A percentile compares a stretch with the other conserved stretches of the same genome.
phyloP scores from a whole-genome alignment of 2,329 filamentous ascomycete species.

The Colletotrichum sp. region DNA sequence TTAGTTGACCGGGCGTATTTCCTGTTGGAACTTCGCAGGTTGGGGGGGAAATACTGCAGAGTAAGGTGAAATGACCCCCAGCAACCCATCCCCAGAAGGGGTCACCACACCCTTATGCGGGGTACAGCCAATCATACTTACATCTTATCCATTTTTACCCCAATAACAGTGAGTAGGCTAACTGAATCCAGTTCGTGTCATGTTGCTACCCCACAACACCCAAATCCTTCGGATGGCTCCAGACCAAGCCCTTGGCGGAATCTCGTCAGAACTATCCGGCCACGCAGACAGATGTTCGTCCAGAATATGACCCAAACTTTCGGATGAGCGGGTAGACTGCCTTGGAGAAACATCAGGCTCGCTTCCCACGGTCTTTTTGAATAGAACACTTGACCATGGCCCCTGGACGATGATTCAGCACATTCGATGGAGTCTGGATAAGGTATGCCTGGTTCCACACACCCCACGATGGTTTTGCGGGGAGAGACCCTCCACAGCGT shows the following conservation, averaged over 20 bases:
- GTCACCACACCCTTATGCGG: background rate
- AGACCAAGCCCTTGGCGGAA: background rate
- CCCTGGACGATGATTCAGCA: background rate
- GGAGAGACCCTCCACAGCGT: background rate
- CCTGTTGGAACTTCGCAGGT: background rate
- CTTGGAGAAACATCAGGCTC: background rate
- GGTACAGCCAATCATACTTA: background rate
- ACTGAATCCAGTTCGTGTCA: background rate
- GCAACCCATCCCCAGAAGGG: constrained; percentile 1
- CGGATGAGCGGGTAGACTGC: background rate
- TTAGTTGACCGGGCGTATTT: background rate
- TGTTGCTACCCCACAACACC: background rate
- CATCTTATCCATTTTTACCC: background rate
- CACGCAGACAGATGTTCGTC: background rate
- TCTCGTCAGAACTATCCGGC: background rate
- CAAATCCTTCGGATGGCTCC: background rate
- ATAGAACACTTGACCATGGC: background rate
- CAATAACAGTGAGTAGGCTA: background rate
- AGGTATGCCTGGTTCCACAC: background rate
- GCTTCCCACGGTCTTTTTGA: background rate
- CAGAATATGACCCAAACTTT: background rate
- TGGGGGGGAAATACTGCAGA: background rate
- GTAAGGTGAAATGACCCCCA: background rate
- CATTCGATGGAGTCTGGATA: background rate
- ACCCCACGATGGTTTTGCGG: background rate